These are phyloP conservation scores for Picochlorum sp. DNA, from an alignment of 139 green algal species.

Conservation along the genomic window DNA sequence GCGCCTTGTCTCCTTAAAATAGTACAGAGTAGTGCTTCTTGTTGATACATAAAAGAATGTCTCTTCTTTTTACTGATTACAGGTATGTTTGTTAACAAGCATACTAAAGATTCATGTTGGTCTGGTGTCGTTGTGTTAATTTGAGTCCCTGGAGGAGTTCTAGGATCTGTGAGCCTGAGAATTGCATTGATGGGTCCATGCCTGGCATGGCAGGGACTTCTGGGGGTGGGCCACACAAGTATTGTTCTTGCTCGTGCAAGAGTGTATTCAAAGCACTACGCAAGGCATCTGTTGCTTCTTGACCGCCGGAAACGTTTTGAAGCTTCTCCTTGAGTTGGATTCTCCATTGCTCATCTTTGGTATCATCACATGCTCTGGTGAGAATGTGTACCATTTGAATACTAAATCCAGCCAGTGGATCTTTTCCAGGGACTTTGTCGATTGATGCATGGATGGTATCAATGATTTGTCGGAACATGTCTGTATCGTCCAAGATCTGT, in stretches of 20 bases:
- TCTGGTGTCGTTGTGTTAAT: not conserved
- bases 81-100: too few species aligned
- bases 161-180: not conserved
- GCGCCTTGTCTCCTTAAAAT: too few species aligned
- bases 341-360: not conserved
- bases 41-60: too few species aligned
- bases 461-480: not conserved
- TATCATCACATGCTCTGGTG: not conserved
- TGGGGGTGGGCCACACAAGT: not conserved
- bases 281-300: not conserved
- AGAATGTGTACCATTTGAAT: not conserved
- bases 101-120: too few species aligned
- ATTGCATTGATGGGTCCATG: not conserved
- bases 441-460: not conserved
- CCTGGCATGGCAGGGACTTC: not conserved
- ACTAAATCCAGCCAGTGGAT: not conserved
- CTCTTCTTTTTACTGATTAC: too few species aligned
- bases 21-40: too few species aligned
- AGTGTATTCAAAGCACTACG: not conserved
- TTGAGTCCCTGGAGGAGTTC: constrained; percentile 5
- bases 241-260: not conserved
- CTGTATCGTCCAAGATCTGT: not conserved
- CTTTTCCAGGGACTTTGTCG: not conserved
- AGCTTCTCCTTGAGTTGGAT: not conserved
- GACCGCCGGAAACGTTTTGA: not conserved